A percentile compares a stretch with the other conserved stretches of the same genome.
Conservation (phyloP, 2,329 filamentous ascomycete species). For the Proliferodiscus dingleyae region DNA sequence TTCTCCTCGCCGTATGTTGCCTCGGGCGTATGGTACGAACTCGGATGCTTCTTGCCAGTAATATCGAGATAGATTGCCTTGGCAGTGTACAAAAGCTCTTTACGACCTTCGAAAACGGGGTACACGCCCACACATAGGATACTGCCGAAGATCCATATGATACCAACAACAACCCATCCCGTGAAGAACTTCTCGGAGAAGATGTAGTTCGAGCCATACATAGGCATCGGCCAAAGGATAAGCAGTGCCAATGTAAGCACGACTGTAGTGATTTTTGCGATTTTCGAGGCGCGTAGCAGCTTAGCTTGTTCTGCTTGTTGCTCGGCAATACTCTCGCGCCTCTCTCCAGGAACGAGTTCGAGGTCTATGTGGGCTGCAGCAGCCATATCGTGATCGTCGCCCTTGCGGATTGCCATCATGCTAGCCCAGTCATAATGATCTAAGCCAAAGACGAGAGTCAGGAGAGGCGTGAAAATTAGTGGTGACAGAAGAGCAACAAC, state of each 20-base stretch:
- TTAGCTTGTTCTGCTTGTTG: conserved; percentile 39
- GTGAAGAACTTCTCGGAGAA: conserved; percentile 81
- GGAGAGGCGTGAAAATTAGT: conserved; percentile 65
- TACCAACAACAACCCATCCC: conserved; percentile 71
- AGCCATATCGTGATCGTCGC: conserved; percentile 71
- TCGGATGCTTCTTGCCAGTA: conserved; percentile 36
- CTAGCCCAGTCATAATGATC: conserved; percentile 83
- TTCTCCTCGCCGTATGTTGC: conserved; percentile 28
- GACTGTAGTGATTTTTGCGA: conserved; percentile 47
- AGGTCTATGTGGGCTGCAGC: conserved; percentile 59
- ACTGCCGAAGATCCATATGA: conserved; percentile 75
- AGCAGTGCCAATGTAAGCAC: conserved; percentile 66
- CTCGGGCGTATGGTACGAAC: conserved; percentile 20
- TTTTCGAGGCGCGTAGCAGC: conserved; percentile 48
- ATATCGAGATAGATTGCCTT: conserved; percentile 59
- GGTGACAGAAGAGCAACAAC: conserved; percentile 78
- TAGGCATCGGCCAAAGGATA: conserved; percentile 85
- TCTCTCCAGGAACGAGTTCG: conserved; percentile 55
- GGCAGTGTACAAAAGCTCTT: conserved; percentile 57
- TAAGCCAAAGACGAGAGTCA: conserved; percentile 59
- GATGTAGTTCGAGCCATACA: conserved; percentile 79
- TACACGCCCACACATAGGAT: conserved; percentile 71
- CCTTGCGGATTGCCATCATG: conserved; percentile 74
- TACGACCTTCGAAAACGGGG: conserved; percentile 73
- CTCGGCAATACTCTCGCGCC: conserved; percentile 33